Evolutionary conservation across 192 early-diverging fungal species (phyloP).

Genomic region (Backusella tuberculispora): DNA sequence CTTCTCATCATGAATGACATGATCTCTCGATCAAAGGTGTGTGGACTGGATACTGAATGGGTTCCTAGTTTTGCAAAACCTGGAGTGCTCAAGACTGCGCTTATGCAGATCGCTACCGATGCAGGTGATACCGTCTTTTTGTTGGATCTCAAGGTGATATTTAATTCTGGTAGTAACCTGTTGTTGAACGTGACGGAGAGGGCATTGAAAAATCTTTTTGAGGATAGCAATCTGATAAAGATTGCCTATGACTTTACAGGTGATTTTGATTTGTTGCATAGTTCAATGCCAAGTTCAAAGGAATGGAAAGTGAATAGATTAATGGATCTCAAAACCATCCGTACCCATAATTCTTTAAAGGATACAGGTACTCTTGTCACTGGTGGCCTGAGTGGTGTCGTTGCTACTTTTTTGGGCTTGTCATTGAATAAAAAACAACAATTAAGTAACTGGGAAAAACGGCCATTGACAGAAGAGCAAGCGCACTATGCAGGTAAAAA

Average conservation of each 20-base stretch:
- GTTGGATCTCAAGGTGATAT: constrained; percentile 29
- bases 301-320: constrained; percentile 26
- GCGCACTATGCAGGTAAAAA: constrained; percentile 38
- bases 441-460: constrained; percentile 44
- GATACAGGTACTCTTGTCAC: not conserved
- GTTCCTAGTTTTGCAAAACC: constrained; percentile 36
- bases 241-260: constrained; percentile 42
- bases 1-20: constrained; percentile 23
- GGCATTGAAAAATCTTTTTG: constrained; percentile 19
- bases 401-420: constrained; percentile 19
- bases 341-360: not conserved
- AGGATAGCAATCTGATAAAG: constrained; percentile 19
- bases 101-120: constrained; percentile 41
- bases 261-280: constrained; percentile 29
- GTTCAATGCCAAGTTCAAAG: constrained; percentile 27
- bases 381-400: constrained; percentile 36
- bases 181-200: constrained; percentile 17
- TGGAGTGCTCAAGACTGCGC: constrained; percentile 18
- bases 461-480: constrained; percentile 39
- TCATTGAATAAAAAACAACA: constrained; percentile 44
- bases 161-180: not conserved
- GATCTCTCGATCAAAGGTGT: not conserved
- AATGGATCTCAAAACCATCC: constrained; percentile 35
- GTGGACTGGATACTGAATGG: constrained; percentile 43
- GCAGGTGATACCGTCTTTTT: constrained; percentile 23